phyloP scores from a whole-genome alignment of 2,329 filamentous ascomycete species.

The Sarocladiaceae sp. region DNA sequence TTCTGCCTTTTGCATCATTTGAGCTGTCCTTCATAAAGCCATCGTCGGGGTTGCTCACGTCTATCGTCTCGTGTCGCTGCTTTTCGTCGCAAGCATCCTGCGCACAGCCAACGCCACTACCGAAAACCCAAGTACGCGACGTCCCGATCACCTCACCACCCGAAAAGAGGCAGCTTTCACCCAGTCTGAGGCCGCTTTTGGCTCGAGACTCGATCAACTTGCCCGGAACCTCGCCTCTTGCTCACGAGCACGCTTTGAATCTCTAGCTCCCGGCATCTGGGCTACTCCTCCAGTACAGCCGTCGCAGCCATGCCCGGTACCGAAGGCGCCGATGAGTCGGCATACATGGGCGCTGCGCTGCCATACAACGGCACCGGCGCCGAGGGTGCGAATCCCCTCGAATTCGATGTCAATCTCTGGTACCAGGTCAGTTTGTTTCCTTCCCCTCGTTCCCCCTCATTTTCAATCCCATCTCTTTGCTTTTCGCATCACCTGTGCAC shows the following conservation, averaged over 20 bases:
- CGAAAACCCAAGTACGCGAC: background rate
- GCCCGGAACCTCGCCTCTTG: background rate
- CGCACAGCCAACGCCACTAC: too few relatives aligned
- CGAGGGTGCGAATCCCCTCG: conserved; percentile 64
- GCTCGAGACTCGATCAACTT: background rate
- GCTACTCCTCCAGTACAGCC: background rate
- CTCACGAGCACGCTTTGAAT: too few relatives aligned
- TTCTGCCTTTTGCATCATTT: background rate
- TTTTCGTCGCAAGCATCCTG: too few relatives aligned
- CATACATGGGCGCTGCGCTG: conserved; percentile 18
- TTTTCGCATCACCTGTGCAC: background rate
- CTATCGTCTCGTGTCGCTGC: too few relatives aligned
- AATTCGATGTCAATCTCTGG: conserved; percentile 70
- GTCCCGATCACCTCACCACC: background rate
- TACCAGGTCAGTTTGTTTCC: conserved; percentile 57
- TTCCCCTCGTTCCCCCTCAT: background rate
- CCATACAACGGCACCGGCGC: conserved; percentile 61
- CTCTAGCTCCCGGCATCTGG: too few relatives aligned
- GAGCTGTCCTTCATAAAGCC: background rate
- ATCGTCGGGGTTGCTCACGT: too few relatives aligned
- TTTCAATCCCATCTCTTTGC: conserved; percentile 2
- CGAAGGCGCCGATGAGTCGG: background rate
- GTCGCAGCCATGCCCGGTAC: background rate
- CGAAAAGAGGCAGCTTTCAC: background rate
- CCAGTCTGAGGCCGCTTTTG: background rate